Conservation (phyloP, 192 early-diverging fungal species). For the Rhizophagus clarus region DNA sequence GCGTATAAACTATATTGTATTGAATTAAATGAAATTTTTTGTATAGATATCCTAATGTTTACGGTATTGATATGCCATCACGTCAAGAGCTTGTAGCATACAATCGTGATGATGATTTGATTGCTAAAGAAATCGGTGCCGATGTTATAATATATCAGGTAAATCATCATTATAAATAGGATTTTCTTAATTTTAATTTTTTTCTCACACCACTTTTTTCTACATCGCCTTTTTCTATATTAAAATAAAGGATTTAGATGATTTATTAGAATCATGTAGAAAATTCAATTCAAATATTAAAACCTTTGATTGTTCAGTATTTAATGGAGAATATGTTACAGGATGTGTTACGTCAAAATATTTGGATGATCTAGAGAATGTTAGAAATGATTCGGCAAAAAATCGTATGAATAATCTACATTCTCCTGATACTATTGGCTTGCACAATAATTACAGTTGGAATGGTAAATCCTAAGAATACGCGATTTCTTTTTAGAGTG, state of each 20-base stretch:
- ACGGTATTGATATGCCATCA: constrained; percentile 99
- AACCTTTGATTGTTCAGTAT: constrained; percentile 95
- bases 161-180: constrained; percentile 19
- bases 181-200: background rate
- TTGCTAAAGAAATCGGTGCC: constrained; percentile 88
- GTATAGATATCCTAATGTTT: constrained; percentile 90
- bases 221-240: too few species aligned
- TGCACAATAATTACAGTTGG: constrained; percentile 22
- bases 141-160: constrained; percentile 95
- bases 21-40: constrained; percentile 33
- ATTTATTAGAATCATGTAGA: constrained; percentile 81
- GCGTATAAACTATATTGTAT: background rate
- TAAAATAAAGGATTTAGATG: constrained; percentile 64
- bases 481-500: too few species aligned
- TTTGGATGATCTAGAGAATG: constrained; percentile 54
- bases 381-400: constrained; percentile 54
- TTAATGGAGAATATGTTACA: constrained; percentile 93
- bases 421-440: constrained; percentile 38
- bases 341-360: constrained; percentile 70
- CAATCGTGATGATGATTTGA: constrained; percentile 72
- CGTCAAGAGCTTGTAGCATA: constrained; percentile 90
- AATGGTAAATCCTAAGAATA: background rate
- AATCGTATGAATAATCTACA: constrained; percentile 32
- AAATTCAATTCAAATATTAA: constrained; percentile 85
- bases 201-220: background rate